phyloP scores from a whole-genome alignment of 139 green algal species.

The Tetraselmis chui region DNA sequence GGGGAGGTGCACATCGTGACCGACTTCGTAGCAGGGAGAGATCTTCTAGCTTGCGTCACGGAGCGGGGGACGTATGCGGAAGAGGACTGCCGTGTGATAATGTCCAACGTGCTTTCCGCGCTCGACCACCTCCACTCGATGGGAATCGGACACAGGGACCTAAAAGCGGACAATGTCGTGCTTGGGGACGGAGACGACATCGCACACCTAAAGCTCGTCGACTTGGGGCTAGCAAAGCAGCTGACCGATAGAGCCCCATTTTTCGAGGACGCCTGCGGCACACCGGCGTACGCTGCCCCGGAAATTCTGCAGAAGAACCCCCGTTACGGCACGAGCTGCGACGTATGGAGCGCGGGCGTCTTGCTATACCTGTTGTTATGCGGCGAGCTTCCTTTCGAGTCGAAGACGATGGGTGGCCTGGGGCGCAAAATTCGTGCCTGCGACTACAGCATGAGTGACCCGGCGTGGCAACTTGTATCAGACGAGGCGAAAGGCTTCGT shows the following conservation, averaged over 20 bases:
- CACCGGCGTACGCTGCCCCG: neutral
- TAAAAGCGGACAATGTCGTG: neutral
- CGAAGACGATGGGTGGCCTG: neutral
- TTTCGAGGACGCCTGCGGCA: neutral
- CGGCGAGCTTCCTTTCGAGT: neutral
- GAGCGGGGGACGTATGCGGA: neutral
- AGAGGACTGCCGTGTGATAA: neutral
- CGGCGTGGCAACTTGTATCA: neutral
- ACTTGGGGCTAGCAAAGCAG: neutral
- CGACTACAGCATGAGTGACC: neutral
- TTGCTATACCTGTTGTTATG: neutral
- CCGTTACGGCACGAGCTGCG: neutral
- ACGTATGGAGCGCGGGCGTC: neutral
- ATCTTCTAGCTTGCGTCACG: neutral
- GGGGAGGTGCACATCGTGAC: neutral
- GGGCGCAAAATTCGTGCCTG: neutral
- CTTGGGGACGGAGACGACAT: neutral
- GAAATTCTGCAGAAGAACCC: neutral
- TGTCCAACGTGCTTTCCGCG: neutral
- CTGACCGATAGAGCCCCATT: neutral
- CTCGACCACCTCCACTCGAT: neutral
- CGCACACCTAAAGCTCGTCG: neutral
- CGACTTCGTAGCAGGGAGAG: neutral
- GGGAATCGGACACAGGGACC: neutral
- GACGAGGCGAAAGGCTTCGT: neutral